phyloP scores from a whole-genome alignment of 345 rosid genomes.

The Excoecaria cochinchinensis region DNA sequence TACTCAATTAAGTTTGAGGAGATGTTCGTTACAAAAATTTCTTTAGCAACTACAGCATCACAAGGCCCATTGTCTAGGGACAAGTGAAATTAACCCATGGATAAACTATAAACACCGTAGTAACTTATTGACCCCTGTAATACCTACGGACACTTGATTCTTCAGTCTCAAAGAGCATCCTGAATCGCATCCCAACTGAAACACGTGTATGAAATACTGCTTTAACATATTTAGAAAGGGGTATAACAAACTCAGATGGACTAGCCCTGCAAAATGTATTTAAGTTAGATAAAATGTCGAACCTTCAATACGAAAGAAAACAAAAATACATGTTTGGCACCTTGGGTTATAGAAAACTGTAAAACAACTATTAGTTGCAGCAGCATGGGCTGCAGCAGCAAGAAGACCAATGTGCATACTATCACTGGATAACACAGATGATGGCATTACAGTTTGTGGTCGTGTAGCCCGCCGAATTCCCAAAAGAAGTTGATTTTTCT shows the following conservation, averaged over 20 bases:
- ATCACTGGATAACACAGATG: slow-evolving; percentile 50
- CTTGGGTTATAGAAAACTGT: slow-evolving; percentile 48
- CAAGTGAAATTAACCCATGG: no score
- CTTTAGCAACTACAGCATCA: no score
- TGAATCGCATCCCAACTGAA: slow-evolving; percentile 51
- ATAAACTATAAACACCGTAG: slow-evolving; percentile 1
- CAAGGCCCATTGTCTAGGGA: no score
- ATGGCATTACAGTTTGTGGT: slow-evolving; percentile 48
- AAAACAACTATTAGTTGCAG: slow-evolving; percentile 49
- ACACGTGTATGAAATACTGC: slow-evolving; percentile 43
- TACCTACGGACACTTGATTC: slow-evolving; percentile 54
- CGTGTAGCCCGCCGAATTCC: slow-evolving; percentile 46
- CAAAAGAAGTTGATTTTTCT: slow-evolving; percentile 43
- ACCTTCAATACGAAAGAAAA: background rate
- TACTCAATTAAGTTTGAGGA: no score
- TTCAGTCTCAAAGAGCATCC: slow-evolving; percentile 55
- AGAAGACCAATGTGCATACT: slow-evolving; percentile 52
- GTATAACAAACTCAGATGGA: slow-evolving; percentile 53
- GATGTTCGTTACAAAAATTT: no score
- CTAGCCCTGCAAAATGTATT: slow-evolving; percentile 42
- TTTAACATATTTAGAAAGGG: slow-evolving; percentile 42
- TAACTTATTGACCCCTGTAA: slow-evolving; percentile 22
- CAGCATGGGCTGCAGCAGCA: slow-evolving; percentile 55
- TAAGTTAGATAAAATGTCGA: background rate
- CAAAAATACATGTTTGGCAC: slow-evolving; percentile 13